These are phyloP conservation scores for Russula griseocarnosa DNA, from an alignment of 768 basidiomycete genomes.

Conservation along the genomic window DNA sequence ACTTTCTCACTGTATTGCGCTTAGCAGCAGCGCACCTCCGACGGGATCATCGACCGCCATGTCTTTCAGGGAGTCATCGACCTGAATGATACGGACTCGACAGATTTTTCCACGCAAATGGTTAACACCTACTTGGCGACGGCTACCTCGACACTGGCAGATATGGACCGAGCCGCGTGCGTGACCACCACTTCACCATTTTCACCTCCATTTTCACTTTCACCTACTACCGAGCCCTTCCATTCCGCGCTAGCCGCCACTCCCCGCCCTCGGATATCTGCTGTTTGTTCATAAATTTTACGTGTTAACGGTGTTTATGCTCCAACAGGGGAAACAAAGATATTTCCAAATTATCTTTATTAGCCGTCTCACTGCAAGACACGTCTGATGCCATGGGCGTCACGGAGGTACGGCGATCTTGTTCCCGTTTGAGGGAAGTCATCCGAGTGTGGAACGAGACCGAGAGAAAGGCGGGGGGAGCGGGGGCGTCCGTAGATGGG, in stretches of 20 bases:
- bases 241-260: not conserved
- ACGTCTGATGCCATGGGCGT: slow-evolving; percentile 18
- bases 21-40: not conserved
- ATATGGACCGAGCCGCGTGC: slow-evolving; percentile 20
- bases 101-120: slow-evolving; percentile 22
- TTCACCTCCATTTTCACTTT: too few relatives aligned
- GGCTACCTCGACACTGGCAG: slow-evolving; percentile 9
- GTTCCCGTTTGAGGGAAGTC: slow-evolving; percentile 7
- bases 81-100: slow-evolving; percentile 17
- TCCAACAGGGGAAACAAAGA: slow-evolving; percentile 5
- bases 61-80: slow-evolving; percentile 19
- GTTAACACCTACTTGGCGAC: slow-evolving; percentile 13
- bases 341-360: not conserved
- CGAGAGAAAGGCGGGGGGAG: not conserved
- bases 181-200: not conserved
- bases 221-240: not conserved
- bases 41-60: slow-evolving; percentile 13
- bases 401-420: slow-evolving; percentile 10
- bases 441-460: slow-evolving; percentile 4
- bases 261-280: not conserved
- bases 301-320: not conserved
- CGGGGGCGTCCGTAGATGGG: slow-evolving; percentile 2
- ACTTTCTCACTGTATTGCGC: not conserved
- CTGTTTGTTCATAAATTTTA: not conserved
- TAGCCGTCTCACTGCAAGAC: slow-evolving; percentile 18